Base-by-base conservation (phyloP, 2,329 filamentous ascomycete species). In the Alternaria sp. region DNA sequence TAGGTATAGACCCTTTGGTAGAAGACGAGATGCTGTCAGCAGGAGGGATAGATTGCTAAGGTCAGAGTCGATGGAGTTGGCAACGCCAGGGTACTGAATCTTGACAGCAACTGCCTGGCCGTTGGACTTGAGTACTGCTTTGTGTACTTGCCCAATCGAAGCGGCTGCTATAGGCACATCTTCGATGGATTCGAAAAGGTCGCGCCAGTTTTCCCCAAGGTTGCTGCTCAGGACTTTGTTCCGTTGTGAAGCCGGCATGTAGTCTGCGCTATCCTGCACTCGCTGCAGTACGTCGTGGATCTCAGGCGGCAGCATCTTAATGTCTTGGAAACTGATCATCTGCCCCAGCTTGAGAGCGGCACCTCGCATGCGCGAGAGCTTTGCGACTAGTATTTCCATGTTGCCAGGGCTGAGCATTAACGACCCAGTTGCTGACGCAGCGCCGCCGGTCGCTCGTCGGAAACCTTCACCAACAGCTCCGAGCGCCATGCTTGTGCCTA, bases 261-360 rank as follows among this genome's bases (percentile, higher is more conserved):
- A 99, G 79, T 99, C 94, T 40, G 95, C 95, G 58, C 92, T 90
- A 77, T 99, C 95, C 77, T 99, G 95, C 0, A 99, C 95, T 6
- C 96, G 89, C 76, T 97, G 93, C 12, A 99, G 83, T 2, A 99
- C 93, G 72, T 94, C 87, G 67, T 96, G 92, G 51, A 99, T 93
- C 1, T 92, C 88, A 0, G 87, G 87, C 0, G 95, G 95, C 10
- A 99, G 86, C 89, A 97, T 93, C 79, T 97, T 98, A 38, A 92
- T 89, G 80, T 99, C 95, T 83, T 99, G 95, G 74, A 99, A 95
- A 78, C 93, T 97, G 85, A 99, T 91, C 91, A 98, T 95, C 82
- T 99, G 95, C 0, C 95, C 96, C 27, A 99, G 81, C 81, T 99
- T 99, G 43, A 99, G 84, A n/a, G 95, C 95, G 6, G 95, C 96